These are phyloP conservation scores for Herpotrichia juniperi DNA, from an alignment of 2,329 filamentous ascomycete genomes.

Conservation along the genomic window DNA sequence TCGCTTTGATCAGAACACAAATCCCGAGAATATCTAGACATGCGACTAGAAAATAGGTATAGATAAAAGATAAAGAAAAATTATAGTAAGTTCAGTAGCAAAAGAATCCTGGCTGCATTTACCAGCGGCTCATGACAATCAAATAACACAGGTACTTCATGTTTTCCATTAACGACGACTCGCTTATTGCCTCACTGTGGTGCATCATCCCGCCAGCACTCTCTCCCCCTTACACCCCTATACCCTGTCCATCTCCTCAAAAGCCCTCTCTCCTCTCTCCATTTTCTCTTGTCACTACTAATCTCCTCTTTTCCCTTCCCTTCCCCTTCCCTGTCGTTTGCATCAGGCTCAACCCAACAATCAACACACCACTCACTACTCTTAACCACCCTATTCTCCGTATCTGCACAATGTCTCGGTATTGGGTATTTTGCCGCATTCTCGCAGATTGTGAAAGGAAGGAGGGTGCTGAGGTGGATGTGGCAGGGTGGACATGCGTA, in stretches of 20 bases:
- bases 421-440: slow-evolving; percentile 9
- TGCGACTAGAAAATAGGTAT: too few relatives aligned
- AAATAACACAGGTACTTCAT: too few relatives aligned
- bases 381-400: not conserved
- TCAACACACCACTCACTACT: slow-evolving; percentile 19
- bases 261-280: not conserved
- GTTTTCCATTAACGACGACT: too few relatives aligned
- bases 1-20: too few relatives aligned
- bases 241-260: not conserved
- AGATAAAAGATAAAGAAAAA: too few relatives aligned
- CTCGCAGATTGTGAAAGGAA: slow-evolving; percentile 17
- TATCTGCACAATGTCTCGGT: slow-evolving; percentile 11
- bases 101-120: too few relatives aligned
- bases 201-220: too few relatives aligned
- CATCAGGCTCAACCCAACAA: too few relatives aligned
- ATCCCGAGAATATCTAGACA: too few relatives aligned
- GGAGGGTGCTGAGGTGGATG: slow-evolving; percentile 1
- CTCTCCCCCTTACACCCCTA: not conserved
- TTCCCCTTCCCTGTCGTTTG: not conserved
- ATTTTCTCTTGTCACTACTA: not conserved
- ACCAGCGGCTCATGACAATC: too few relatives aligned
- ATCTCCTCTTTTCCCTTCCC: not conserved
- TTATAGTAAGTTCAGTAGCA: too few relatives aligned
- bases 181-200: too few relatives aligned
- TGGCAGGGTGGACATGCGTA: slow-evolving; percentile 14